Evolutionary conservation across 768 basidiomycete genomes (phyloP), one percentile per base, ranked within the genome.

Genomic region (Artomyces pyxidatus): DNA sequence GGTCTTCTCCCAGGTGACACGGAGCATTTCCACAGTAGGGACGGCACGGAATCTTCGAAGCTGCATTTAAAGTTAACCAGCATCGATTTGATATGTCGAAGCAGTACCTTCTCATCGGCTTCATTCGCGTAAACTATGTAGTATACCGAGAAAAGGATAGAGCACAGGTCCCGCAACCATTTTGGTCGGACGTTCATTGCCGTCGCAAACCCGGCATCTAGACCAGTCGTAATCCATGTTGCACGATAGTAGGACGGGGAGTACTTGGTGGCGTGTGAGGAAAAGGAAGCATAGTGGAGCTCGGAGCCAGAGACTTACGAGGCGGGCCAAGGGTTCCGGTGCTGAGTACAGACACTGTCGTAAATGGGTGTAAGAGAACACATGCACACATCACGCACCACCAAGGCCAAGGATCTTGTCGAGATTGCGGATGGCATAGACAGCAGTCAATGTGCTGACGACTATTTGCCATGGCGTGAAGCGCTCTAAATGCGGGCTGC

Each of bases 381-480:
- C 23, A 44, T 49, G 16, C 29, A 42, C 26, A 14, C 38, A 42
- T 22, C 37, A 65, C 84, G 60, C 58, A 93, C 93, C 77, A 56
- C 76, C 81, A 14, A 95, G 71, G 3, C 91, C 92, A 6, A 94
- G 64, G 14, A 96, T 74, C 66, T 83, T 86, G 65, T 94, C 92
- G 11, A 93, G 67, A 65, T 97, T 88, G 11, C 87, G 74, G 42
- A 85, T 61, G 16, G 88, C 83, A 63, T 97, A 99, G 4, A 95
- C 71, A 25, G 79, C 65, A 1, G 93, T 96, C 50, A 96, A 68
- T 0, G 92, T 90, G 57, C 80, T 86, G 48, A 91, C 75, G 43
- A 97, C 77, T 58, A 97, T 75, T 61, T 99, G 94, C 85, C 92
- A 99, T n/a, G 96, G 96, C 0, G 93, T 86, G 70, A 91, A 95